Base-by-base conservation (phyloP, 2,329 filamentous ascomycete species). In the Hirsutella minnesotensis region DNA sequence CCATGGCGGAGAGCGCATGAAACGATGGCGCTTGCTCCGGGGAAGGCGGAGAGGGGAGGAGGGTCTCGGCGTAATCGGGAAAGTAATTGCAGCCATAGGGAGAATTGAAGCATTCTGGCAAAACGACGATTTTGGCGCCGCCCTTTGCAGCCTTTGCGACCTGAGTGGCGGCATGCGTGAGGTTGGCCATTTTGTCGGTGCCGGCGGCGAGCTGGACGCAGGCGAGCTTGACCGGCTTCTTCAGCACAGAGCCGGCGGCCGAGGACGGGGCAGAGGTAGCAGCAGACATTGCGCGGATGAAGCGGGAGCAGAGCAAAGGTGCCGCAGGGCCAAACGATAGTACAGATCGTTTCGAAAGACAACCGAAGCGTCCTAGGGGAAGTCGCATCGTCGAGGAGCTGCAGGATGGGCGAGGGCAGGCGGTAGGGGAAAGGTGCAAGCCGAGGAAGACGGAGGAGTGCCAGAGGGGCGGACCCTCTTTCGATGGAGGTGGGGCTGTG, bases 71-170 rank as follows among this genome's bases (percentile, higher is more conserved):
- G 63, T 96, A 96, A 47, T 81, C 77, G 42, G 89, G 83, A 66
- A 98, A 98, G 71, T 82, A 89, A 57, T 87, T 63, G 51, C 81
- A 88, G 51, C 92, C 92, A 65, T 98, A 98, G 9, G 92, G 92
- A 35, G 86, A 94, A 70, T 98, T 98, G 79, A 98, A 98, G 73
- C 92, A 98, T 69, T 98, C 92, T 30, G 92, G 92, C 16, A 98
- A 77, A 29, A 96, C 87, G 50, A 96, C 81, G 46, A 98, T 79
- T 44, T 84, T 79, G 46, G 90, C 87, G 51, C 90, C 90, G 3
- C 68, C 68, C 21, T 69, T 63, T 20, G 87, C 82, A 5, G 92
- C 90, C 61, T 87, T 81, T 48, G 87, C 75, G 45, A 96, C 88
- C 60, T 92, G 89, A 36, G 73, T 71, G 44, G 85, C 82, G 12